These are phyloP conservation scores for Garcia nutans DNA, from an alignment of 345 rosid genomes.

Conservation along the genomic window DNA sequence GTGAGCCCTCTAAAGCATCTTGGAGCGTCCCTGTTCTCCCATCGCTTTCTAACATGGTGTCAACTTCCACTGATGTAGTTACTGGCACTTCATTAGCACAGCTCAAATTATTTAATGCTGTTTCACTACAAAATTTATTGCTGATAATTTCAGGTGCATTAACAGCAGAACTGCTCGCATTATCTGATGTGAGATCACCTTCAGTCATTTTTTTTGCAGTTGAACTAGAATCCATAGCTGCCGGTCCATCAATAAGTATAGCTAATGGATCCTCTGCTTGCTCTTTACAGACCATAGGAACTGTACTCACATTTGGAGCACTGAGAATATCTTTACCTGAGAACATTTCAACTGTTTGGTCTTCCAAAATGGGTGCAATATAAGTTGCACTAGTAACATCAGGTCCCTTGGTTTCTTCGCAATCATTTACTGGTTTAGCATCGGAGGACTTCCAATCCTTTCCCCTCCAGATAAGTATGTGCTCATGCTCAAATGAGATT, in stretches of 20 bases:
- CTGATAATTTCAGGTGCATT: constrained; percentile 27
- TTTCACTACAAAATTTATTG: constrained; percentile 15
- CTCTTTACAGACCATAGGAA: constrained; percentile 23
- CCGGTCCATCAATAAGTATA: neutral
- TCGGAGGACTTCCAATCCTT: constrained; percentile 63
- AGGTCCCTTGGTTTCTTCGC: constrained; percentile 25
- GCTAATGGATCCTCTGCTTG: constrained; percentile 15
- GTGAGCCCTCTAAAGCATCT: constrained; percentile 29
- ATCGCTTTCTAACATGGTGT: constrained; percentile 6
- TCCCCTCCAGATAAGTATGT: constrained; percentile 87
- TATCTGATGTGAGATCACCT: constrained; percentile 7
- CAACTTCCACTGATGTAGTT: constrained; percentile 7
- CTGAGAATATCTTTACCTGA: constrained; percentile 11
- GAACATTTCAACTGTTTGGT: constrained; percentile 25
- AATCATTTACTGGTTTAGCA: constrained; percentile 29
- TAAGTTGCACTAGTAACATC: constrained; percentile 26
- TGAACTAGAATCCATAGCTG: constrained; percentile 19
- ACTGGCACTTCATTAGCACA: constrained; percentile 22
- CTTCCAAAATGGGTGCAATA: constrained; percentile 26
- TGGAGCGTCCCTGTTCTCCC: constrained; percentile 13
- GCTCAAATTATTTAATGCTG: neutral
- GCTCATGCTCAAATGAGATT: constrained; percentile 74
- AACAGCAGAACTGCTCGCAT: constrained; percentile 5
- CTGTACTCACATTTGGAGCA: constrained; percentile 4
- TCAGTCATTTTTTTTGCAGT: constrained; percentile 8